Base-by-base conservation (phyloP, 2,329 filamentous ascomycete genomes). In the Botryotinia calthae region DNA sequence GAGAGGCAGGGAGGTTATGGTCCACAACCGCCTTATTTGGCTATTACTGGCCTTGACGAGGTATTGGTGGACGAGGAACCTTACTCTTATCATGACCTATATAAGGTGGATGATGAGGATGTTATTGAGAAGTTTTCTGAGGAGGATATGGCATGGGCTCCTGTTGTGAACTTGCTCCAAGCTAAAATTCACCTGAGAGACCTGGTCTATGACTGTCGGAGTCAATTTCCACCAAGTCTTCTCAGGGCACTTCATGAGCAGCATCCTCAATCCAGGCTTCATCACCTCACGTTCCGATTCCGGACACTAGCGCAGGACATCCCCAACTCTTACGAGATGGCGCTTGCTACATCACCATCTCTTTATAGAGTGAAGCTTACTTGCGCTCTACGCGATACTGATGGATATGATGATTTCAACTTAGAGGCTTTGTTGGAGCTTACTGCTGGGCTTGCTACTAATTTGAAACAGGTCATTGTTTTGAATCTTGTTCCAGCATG, bases 401-500 rank as follows among this genome's bases (percentile, higher is more conserved):
- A 69, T 25, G 58, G 70, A 54, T 64, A 74, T 8, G 58, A 72
- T 44, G 73, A 74, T 72, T 74, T 74, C 48, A 72, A 74, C 58
- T 64, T 69, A 61, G 73, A 74, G 64, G 70, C 73, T 58, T 70
- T 70, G n/a, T 65, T 72, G 58, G 73, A 74, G 73, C 70, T 74
- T 65, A 70, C 34, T 59, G 40, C 70, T 42, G 59, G 73, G 31
- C 58, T 74, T 65, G 63, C 73, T 31, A 70, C 73, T 28, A 74
- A 74, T 62, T 58, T 74, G 70, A 74, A 74, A 64, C 58, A 74
- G 48, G 70, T 74, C 63, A 64, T 72, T 56, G 40, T 74, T 20
- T 64, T 72, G 63, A 70, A 74, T 42, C 70, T 74, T 63, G 22
- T n/a, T 12, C 70, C 64, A 22, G 64, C 58, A 20, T 14, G 56